phyloP scores from a whole-genome alignment of 208 protist species.

The Leptomonas pyrrhocoris region DNA sequence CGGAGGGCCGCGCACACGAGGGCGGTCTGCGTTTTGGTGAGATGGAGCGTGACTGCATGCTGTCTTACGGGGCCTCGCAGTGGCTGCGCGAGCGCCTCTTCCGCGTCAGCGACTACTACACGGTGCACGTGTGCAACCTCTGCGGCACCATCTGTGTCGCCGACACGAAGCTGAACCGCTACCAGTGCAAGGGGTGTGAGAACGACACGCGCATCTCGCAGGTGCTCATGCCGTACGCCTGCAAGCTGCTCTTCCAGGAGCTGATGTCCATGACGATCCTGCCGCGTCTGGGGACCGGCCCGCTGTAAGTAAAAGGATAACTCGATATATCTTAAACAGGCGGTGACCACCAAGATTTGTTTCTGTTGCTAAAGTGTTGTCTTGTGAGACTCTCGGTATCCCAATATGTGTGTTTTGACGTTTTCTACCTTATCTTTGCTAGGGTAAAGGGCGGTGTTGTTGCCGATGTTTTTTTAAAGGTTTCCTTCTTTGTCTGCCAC shows the following conservation, averaged over 20 bases:
- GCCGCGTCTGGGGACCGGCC: slow-evolving; percentile 41
- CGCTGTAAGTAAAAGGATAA: slow-evolving; percentile 25
- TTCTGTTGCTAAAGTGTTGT: too few species aligned
- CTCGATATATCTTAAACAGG: too few species aligned
- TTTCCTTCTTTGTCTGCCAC: too few species aligned
- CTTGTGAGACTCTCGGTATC: too few species aligned
- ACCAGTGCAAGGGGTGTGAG: slow-evolving; percentile 94
- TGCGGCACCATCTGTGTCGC: slow-evolving; percentile 89
- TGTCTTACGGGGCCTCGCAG: slow-evolving; percentile 94
- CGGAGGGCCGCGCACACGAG: slow-evolving; percentile 96
- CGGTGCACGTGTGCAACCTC: slow-evolving; percentile 93
- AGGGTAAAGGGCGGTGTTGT: too few species aligned
- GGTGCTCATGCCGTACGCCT: slow-evolving; percentile 99
- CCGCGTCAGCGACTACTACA: slow-evolving; percentile 96
- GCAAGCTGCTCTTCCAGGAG: slow-evolving; percentile 99
- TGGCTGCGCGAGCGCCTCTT: slow-evolving; percentile 98
- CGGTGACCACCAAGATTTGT: too few species aligned
- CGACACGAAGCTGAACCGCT: slow-evolving; percentile 63
- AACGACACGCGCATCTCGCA: slow-evolving; percentile 92
- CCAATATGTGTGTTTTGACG: too few species aligned
- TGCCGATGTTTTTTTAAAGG: too few species aligned
- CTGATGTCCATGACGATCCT: slow-evolving; percentile 98
- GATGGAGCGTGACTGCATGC: slow-evolving; percentile 99
- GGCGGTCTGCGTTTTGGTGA: slow-evolving; percentile 99
- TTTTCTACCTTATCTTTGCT: too few species aligned